Percentiles rank a stretch among this genome's conserved stretches.
phyloP scores from a whole-genome alignment of 2,329 filamentous ascomycete genomes.

The Fusarium devonianum region DNA sequence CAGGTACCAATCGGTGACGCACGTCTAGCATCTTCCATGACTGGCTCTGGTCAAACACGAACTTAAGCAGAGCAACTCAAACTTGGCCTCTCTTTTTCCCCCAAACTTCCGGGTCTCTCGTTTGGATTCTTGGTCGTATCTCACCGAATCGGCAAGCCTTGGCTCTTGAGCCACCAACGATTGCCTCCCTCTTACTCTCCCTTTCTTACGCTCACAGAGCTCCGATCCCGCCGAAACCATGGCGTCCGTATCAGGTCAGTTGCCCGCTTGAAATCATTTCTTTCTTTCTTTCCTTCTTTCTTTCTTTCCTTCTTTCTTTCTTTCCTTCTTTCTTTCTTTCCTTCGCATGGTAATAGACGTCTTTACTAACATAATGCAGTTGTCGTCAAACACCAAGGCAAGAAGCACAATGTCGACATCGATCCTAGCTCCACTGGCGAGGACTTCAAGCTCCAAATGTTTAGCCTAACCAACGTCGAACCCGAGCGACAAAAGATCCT shows the following conservation, averaged over 20 bases:
- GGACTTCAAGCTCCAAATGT: conserved; percentile 94
- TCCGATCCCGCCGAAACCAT: conserved; percentile 49
- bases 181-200: neutral
- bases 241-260: conserved; percentile 63
- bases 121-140: conserved; percentile 6
- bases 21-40: conserved; percentile 32
- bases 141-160: conserved; percentile 6
- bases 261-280: conserved; percentile 30
- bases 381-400: conserved; percentile 92
- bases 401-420: conserved; percentile 92
- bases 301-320: neutral
- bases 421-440: conserved; percentile 86
- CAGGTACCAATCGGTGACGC: conserved; percentile 48
- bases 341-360: neutral
- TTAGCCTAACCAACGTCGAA: conserved; percentile 93
- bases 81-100: conserved; percentile 10
- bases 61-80: neutral
- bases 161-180: neutral
- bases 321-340: neutral
- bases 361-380: conserved; percentile 60
- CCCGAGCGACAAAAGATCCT: conserved; percentile 96
- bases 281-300: neutral
- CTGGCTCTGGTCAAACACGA: conserved; percentile 8
- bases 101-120: no score
- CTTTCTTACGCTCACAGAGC: conserved; percentile 16